Evolutionary conservation across 2,329 filamentous ascomycete species (phyloP), one percentile per base, ranked within the genome.

Genomic region (Esteya vermicola): DNA sequence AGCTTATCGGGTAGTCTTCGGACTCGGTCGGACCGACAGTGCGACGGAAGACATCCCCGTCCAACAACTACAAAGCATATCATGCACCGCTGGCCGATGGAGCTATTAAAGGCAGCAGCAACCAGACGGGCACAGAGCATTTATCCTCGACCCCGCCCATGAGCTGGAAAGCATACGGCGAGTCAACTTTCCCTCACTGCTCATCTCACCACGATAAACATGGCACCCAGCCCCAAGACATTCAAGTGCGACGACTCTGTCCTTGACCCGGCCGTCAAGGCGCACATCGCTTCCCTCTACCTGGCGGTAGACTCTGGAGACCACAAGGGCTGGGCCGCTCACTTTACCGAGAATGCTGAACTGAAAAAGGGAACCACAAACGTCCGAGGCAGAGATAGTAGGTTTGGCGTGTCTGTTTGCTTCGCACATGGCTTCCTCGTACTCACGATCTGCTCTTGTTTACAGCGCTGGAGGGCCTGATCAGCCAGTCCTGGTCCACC

Each of bases 301-400:
- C 10, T n/a, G n/a, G 39, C 41, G n/a, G 44, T 46, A 7, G 44
- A 46, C 18, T 36, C 12, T 22, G 31, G 32, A 16, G 44, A 44
- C 9, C 39, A 30, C 26, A 21, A 34, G 5, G 33, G 13, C 20
- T 46, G 44, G 44, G 39, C 21, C 3, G 20, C 16, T 7, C 42
- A 46, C 36, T 46, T 46, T 16, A 38, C 44, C 12, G 44, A 46
- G 31, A 39, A 46, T 27, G 44, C 36, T 32, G 27, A 28, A 10
- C 38, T 42, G 13, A 46, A 46, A n/a, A 46, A 46, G 25, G 44
- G 42, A n/a, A 39, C 39, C 23, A 44, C 44, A 13, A 42, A 44
- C 23, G 44, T 46, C 4, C 26, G 31, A 12, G 44, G 44, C 16
- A 26, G 42, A 13, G 30, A 12, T 13, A 31, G 26, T 38, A 36